Evolutionary conservation across 768 basidiomycete species (phyloP).

Genomic region (Russula sp.): DNA sequence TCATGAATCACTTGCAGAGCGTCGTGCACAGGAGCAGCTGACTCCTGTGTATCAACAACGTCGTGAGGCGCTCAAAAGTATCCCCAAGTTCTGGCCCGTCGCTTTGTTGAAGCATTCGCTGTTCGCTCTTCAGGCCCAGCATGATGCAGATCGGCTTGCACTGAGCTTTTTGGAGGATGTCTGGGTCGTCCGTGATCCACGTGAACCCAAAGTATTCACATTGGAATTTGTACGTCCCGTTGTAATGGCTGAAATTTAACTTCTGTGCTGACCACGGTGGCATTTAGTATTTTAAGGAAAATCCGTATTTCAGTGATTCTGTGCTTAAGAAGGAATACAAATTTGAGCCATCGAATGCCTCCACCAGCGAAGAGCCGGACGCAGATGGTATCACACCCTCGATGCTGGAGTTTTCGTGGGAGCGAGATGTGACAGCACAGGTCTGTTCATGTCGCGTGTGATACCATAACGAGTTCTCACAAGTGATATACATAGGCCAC

Average conservation of each 20-base stretch:
- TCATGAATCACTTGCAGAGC: constrained; percentile 47
- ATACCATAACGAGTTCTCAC: constrained; percentile 7
- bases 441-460: constrained; percentile 39
- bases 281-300: constrained; percentile 75
- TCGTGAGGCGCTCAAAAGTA: constrained; percentile 59
- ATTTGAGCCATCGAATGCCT: constrained; percentile 54
- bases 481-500: constrained; percentile 43
- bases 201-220: constrained; percentile 78
- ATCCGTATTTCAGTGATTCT: constrained; percentile 74
- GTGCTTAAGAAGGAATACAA: constrained; percentile 83
- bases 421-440: constrained; percentile 63
- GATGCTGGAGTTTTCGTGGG: constrained; percentile 81
- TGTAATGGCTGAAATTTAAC: constrained; percentile 18
- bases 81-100: constrained; percentile 83
- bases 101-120: constrained; percentile 71
- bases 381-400: constrained; percentile 72
- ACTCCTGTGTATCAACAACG: constrained; percentile 67
- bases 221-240: constrained; percentile 76
- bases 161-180: constrained; percentile 82
- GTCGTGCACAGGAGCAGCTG: constrained; percentile 55
- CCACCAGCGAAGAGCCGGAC: constrained; percentile 57
- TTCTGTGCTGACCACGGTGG: background rate
- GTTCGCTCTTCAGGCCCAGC: constrained; percentile 64
- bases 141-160: constrained; percentile 75
- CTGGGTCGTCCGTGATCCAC: constrained; percentile 71